Conservation (phyloP, 2,329 filamentous ascomycete species). For the Fusarium beomiforme region DNA sequence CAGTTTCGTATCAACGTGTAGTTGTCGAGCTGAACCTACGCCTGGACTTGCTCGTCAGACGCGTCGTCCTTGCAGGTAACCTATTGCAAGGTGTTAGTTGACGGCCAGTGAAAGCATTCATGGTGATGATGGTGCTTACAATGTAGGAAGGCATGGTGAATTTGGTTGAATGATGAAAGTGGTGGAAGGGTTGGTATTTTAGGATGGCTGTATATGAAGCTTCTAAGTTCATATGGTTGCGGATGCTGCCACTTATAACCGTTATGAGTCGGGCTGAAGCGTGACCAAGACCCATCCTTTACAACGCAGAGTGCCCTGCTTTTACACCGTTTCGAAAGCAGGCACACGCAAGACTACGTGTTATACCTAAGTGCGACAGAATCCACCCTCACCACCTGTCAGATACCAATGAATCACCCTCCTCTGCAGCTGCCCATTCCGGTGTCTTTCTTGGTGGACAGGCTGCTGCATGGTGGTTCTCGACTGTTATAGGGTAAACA, state of each 20-base stretch:
- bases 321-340: slow-evolving; percentile 3
- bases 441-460: slow-evolving; percentile 9
- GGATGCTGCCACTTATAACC: slow-evolving; percentile 40
- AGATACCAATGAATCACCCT: slow-evolving; percentile 31
- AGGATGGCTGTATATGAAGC: slow-evolving; percentile 25
- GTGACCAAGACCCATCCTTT: slow-evolving; percentile 36
- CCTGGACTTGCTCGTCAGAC: slow-evolving; percentile 71
- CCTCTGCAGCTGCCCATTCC: slow-evolving; percentile 21
- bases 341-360: slow-evolving; percentile 24
- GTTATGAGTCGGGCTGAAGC: slow-evolving; percentile 32
- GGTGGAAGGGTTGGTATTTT: slow-evolving; percentile 23
- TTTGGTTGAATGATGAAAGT: slow-evolving; percentile 22
- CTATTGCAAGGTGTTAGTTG: slow-evolving; percentile 56
- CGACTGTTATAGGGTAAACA: slow-evolving; percentile 34
- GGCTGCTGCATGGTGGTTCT: slow-evolving; percentile 2
- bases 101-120: neutral
- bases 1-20: neutral
- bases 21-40: slow-evolving; percentile 57
- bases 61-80: slow-evolving; percentile 82
- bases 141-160: slow-evolving; percentile 66
- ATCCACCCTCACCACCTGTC: slow-evolving; percentile 13
- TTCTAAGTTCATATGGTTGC: slow-evolving; percentile 16
- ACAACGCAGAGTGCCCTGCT: slow-evolving; percentile 24
- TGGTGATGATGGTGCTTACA: slow-evolving; percentile 49
- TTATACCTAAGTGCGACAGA: slow-evolving; percentile 18